A percentile compares a stretch with the other conserved stretches of the same genome.
Conservation (phyloP, 2,329 filamentous ascomycete genomes). For the Microsporum audouinii region DNA sequence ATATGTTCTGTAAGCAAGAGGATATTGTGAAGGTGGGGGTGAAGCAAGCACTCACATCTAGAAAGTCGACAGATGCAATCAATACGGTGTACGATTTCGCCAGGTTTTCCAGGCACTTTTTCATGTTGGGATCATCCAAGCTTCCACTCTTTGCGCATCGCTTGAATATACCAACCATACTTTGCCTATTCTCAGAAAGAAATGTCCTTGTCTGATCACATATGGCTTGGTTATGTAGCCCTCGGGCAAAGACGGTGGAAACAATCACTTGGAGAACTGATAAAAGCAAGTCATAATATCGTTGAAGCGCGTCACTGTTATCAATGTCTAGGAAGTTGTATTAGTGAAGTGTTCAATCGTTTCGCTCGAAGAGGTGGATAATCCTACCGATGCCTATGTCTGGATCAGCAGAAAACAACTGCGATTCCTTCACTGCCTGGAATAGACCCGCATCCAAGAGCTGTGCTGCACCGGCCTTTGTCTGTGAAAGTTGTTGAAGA, state of each 20-base stretch:
- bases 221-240: constrained; percentile 63
- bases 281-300: constrained; percentile 74
- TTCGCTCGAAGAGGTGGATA: not conserved
- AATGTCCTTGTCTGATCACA: constrained; percentile 68
- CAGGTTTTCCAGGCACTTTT: constrained; percentile 59
- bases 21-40: not conserved
- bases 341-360: constrained; percentile 4
- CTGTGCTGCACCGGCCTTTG: constrained; percentile 68
- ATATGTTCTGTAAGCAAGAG: not conserved
- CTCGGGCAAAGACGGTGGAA: constrained; percentile 68
- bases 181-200: constrained; percentile 66
- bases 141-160: constrained; percentile 66
- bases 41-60: constrained; percentile 56
- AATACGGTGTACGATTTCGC: constrained; percentile 77
- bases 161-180: constrained; percentile 84
- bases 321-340: constrained; percentile 44
- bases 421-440: constrained; percentile 63
- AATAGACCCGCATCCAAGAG: constrained; percentile 87
- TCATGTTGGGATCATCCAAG: constrained; percentile 37
- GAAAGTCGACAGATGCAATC: constrained; percentile 69
- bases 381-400: constrained; percentile 64
- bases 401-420: constrained; percentile 80
- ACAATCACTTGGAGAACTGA: constrained; percentile 71
- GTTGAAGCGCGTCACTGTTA: constrained; percentile 58
- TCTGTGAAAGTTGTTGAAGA: constrained; percentile 73